These are phyloP conservation scores for Ophiostoma triangulosporum DNA, from an alignment of 2,329 filamentous ascomycete species.

Conservation along the genomic window DNA sequence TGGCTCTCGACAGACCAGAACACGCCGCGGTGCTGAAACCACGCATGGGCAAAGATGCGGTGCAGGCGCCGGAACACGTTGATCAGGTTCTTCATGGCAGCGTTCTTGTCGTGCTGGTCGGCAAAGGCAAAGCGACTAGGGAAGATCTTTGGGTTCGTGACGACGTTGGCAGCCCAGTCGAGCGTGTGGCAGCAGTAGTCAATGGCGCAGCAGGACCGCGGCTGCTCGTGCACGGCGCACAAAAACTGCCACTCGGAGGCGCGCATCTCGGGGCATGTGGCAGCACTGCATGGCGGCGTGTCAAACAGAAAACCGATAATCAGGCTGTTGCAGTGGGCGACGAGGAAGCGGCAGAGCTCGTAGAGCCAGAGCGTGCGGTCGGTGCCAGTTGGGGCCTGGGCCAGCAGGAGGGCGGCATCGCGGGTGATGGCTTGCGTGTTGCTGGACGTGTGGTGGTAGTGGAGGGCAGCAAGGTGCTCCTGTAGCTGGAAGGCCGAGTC, in stretches of 20 bases:
- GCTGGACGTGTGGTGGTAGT: constrained; percentile 62
- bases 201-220: constrained; percentile 94
- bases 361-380: constrained; percentile 92
- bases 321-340: constrained; percentile 83
- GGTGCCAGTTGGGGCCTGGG: constrained; percentile 66
- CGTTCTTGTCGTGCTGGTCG: constrained; percentile 44
- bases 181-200: constrained; percentile 98
- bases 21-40: constrained; percentile 91
- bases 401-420: constrained; percentile 60
- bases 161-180: constrained; percentile 90
- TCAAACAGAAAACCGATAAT: constrained; percentile 91
- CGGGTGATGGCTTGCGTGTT: constrained; percentile 61
- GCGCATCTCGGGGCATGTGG: constrained; percentile 94
- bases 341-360: constrained; percentile 91
- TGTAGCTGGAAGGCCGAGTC: constrained; percentile 96
- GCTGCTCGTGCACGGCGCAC: constrained; percentile 91
- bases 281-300: constrained; percentile 71
- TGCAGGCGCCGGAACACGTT: constrained; percentile 93
- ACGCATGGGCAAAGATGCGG: constrained; percentile 94
- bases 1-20: constrained; percentile 89
- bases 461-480: constrained; percentile 87
- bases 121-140: constrained; percentile 60
- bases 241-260: constrained; percentile 98
- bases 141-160: constrained; percentile 91
- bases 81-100: constrained; percentile 69